A percentile compares a stretch with the other conserved stretches of the same genome.
phyloP scores from a whole-genome alignment of 805 yeast genomes.

The Debaryomyces castellii region DNA sequence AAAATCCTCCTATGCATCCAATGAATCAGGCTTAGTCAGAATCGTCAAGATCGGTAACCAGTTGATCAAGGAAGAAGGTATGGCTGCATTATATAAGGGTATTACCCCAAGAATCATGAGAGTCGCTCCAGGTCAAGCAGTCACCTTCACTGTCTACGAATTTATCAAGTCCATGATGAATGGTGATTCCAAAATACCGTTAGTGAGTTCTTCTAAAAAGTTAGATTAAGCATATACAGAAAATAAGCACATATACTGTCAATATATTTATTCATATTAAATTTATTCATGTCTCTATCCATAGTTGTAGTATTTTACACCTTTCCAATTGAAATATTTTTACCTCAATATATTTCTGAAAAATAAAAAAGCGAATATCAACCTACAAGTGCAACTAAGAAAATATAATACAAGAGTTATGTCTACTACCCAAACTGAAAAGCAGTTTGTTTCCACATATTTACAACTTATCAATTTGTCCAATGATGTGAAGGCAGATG shows the following conservation, averaged over 20 bases:
- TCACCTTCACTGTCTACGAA: slow-evolving; percentile 95
- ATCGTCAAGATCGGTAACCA: slow-evolving; percentile 78
- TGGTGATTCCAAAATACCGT: slow-evolving; percentile 22
- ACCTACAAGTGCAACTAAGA: no score
- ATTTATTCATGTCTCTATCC: no score
- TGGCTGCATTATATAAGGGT: slow-evolving; percentile 54
- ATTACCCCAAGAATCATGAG: slow-evolving; percentile 98
- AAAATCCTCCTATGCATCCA: slow-evolving; percentile 71
- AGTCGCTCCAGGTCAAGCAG: slow-evolving; percentile 99
- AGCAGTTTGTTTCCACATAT: slow-evolving; percentile 49
- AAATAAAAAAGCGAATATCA: no score
- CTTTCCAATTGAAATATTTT: no score
- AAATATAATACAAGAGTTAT: not conserved
- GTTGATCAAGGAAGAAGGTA: slow-evolving; percentile 85
- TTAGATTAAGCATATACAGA: slow-evolving; percentile 3
- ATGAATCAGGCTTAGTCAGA: slow-evolving; percentile 71
- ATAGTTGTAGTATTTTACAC: no score
- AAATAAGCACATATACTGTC: not conserved
- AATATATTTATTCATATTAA: not conserved
- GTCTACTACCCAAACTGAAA: slow-evolving; percentile 25
- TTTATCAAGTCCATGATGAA: slow-evolving; percentile 66
- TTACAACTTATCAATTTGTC: slow-evolving; percentile 48
- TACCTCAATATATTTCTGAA: no score
- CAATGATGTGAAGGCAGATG: slow-evolving; percentile 30
- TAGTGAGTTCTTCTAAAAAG: not conserved